Evolutionary conservation across 1,139 yeast species (phyloP).

Genomic region (Suhomyces bolitotheri): DNA sequence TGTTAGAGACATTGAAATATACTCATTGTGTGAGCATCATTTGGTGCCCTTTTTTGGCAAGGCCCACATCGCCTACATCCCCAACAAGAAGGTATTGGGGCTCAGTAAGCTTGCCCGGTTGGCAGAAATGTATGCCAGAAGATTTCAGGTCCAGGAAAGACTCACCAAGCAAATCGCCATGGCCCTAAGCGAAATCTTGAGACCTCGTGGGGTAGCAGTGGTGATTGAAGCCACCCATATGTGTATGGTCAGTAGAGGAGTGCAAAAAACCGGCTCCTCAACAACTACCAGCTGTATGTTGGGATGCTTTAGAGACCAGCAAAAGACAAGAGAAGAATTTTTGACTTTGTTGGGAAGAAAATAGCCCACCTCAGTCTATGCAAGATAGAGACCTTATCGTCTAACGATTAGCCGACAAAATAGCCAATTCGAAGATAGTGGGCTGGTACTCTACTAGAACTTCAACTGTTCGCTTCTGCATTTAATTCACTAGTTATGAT

Average conservation of each 20-base stretch:
- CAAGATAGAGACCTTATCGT: neutral
- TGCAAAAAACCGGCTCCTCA: constrained; percentile 90
- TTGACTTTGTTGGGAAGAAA: constrained; percentile 72
- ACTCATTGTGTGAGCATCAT: constrained; percentile 95
- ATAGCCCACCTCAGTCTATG: constrained; percentile 12
- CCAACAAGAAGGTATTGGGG: constrained; percentile 92
- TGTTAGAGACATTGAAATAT: constrained; percentile 89
- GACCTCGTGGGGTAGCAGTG: constrained; percentile 97
- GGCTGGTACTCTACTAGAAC: constrained; percentile 5
- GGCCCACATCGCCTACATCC: constrained; percentile 95
- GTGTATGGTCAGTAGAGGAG: constrained; percentile 99
- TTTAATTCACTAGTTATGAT: constrained; percentile 21
- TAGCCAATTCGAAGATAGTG: neutral
- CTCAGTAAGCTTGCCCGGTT: constrained; percentile 88
- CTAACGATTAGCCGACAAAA: neutral
- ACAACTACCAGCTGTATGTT: constrained; percentile 97
- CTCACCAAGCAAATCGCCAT: constrained; percentile 95
- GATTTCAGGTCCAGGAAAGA: constrained; percentile 96
- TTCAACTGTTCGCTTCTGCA: constrained; percentile 22
- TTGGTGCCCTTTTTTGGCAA: constrained; percentile 96
- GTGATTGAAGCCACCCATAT: constrained; percentile 97
- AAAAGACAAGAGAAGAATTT: constrained; percentile 95
- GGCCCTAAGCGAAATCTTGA: constrained; percentile 86
- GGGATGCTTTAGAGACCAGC: constrained; percentile 90
- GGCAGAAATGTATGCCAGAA: constrained; percentile 94